These are phyloP conservation scores for Hemisphaericaspora nanyangensis DNA, from an alignment of 805 yeast species.

Conservation along the genomic window DNA sequence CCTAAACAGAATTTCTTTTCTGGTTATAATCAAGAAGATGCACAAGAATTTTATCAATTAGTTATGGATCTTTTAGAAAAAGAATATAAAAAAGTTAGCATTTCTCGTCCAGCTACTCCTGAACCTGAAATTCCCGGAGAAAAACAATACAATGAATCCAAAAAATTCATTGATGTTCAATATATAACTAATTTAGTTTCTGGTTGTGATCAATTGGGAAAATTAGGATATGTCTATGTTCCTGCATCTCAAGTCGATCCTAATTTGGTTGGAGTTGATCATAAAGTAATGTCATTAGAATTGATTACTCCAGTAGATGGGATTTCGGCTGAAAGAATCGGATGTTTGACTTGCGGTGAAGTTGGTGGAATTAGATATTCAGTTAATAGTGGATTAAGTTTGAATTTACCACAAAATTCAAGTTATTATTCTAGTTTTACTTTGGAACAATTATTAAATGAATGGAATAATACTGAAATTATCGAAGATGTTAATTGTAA, in stretches of 20 bases:
- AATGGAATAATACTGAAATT: conserved; percentile 76
- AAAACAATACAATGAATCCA: conserved; percentile 7
- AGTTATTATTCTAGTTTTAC: conserved; percentile 29
- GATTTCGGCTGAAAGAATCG: conserved; percentile 79
- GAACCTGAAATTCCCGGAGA: conserved; percentile 21
- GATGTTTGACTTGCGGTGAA: conserved; percentile 88
- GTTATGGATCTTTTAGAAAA: conserved; percentile 64
- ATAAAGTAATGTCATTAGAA: conserved; percentile 49
- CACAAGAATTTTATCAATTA: conserved; percentile 90
- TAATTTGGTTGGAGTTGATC: conserved; percentile 42
- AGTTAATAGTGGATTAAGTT: conserved; percentile 68
- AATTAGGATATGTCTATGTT: conserved; percentile 61
- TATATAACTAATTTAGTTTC: conserved; percentile 19
- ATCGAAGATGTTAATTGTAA: conserved; percentile 94
- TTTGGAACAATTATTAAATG: conserved; percentile 52
- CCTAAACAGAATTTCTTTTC: conserved; percentile 73
- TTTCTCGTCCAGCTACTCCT: conserved; percentile 20
- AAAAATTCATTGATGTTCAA: conserved; percentile 19
- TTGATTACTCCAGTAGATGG: conserved; percentile 92
- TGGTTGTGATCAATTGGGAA: conserved; percentile 47
- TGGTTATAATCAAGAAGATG: conserved; percentile 94
- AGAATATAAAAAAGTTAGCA: conserved; percentile 38
- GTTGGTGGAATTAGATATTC: conserved; percentile 88
- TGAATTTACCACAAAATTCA: conserved; percentile 54
- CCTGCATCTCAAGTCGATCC: conserved; percentile 81